Evolutionary conservation across 1,139 yeast species (phyloP).

Genomic region (Diutina ranongensis): DNA sequence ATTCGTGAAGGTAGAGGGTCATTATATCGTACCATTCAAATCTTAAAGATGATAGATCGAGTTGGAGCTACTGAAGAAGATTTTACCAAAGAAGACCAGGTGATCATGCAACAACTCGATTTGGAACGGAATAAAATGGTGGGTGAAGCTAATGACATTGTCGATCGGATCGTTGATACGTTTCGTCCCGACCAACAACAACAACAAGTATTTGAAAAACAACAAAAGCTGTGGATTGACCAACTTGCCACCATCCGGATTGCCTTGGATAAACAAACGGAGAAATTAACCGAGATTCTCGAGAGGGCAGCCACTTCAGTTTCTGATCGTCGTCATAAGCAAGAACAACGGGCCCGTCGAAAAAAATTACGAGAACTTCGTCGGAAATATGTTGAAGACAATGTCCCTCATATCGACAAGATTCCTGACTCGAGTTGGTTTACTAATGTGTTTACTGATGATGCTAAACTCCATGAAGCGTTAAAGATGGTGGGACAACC

Average conservation of each 20-base stretch:
- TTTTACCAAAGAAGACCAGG: conserved; percentile 9
- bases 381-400: background rate
- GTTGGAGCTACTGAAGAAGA: background rate
- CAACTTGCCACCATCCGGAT: conserved; percentile 18
- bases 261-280: conserved; percentile 21
- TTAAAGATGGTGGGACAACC: background rate
- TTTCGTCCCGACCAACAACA: background rate
- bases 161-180: conserved; percentile 18
- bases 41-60: background rate
- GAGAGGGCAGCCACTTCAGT: background rate
- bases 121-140: conserved; percentile 21
- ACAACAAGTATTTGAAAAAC: conserved; percentile 16
- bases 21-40: conserved; percentile 2
- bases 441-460: background rate
- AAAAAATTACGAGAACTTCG: background rate
- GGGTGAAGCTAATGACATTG: conserved; percentile 20
- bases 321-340: background rate
- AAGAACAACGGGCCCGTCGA: background rate
- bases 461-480: background rate
- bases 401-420: background rate
- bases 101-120: conserved; percentile 12
- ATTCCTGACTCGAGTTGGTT: background rate
- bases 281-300: background rate
- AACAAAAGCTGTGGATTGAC: conserved; percentile 18
- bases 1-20: conserved; percentile 17